These are phyloP conservation scores for Vigna angularis DNA, from an alignment of 306 rosid genomes.

Conservation along the genomic window DNA sequence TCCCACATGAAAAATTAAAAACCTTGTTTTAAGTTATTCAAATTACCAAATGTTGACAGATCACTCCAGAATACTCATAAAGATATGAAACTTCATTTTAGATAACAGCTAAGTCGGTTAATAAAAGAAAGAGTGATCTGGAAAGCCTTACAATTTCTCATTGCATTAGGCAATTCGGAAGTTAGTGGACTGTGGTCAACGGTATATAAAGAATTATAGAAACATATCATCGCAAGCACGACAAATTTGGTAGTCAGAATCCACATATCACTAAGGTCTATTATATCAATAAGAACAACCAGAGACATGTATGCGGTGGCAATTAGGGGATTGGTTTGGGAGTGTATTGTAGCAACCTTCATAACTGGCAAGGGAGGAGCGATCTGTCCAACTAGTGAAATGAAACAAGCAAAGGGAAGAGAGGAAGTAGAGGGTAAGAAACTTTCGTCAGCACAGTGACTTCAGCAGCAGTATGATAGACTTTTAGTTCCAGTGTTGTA, in stretches of 20 bases:
- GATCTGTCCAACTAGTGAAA: slow-evolving; percentile 3
- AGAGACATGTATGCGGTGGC: too few relatives aligned
- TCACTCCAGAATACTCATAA: slow-evolving; percentile 1
- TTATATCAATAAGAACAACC: neutral
- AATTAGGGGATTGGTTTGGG: too few relatives aligned
- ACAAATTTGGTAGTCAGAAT: neutral
- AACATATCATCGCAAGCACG: slow-evolving; percentile 17
- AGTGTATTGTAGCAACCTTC: too few relatives aligned
- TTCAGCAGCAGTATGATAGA: neutral
- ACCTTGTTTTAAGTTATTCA: slow-evolving; percentile 3
- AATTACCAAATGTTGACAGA: neutral
- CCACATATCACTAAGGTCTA: neutral
- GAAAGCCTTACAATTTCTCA: neutral
- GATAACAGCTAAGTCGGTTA: neutral
- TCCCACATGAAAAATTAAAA: slow-evolving; percentile 1
- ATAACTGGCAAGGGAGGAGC: too few relatives aligned
- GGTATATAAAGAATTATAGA: slow-evolving; percentile 4
- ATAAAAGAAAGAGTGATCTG: neutral
- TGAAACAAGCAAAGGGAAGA: neutral
- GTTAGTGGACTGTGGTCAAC: neutral
- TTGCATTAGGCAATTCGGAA: slow-evolving; percentile 1
- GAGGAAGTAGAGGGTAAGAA: neutral
- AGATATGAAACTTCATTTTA: neutral
- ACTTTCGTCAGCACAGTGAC: neutral
- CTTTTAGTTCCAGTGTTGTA: neutral